Evolutionary conservation across 75 land plant species (phyloP).

Genomic region (Isoetes taiwanensis): DNA sequence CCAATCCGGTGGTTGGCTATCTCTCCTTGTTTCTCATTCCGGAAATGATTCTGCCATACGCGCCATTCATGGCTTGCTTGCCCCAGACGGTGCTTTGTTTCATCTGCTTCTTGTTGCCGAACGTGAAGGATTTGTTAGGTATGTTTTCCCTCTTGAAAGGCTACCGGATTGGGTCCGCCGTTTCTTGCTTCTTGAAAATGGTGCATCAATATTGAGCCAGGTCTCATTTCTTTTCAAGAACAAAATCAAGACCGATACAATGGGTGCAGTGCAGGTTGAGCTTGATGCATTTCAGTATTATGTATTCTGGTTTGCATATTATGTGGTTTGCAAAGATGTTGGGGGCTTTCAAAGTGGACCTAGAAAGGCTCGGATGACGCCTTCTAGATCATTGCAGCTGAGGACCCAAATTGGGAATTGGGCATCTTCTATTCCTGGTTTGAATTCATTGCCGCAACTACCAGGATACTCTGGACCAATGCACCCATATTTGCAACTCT

Average conservation of each 20-base stretch:
- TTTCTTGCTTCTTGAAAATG: slow-evolving; percentile 25
- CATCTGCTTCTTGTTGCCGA: slow-evolving; percentile 47
- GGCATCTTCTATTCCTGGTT: slow-evolving; percentile 39
- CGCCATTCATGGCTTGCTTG: slow-evolving; percentile 40
- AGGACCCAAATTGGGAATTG: slow-evolving; percentile 51
- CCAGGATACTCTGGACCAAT: slow-evolving; percentile 23
- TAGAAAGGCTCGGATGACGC: background rate
- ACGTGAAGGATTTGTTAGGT: slow-evolving; percentile 44
- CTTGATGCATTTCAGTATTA: slow-evolving; percentile 76
- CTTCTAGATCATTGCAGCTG: slow-evolving; percentile 13
- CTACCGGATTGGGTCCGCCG: slow-evolving; percentile 55
- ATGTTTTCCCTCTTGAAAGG: slow-evolving; percentile 64
- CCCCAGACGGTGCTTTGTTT: slow-evolving; percentile 44
- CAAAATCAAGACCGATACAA: slow-evolving; percentile 35
- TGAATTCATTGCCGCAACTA: slow-evolving; percentile 15
- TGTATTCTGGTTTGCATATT: slow-evolving; percentile 97
- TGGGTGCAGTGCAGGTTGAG: slow-evolving; percentile 40
- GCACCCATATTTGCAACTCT: slow-evolving; percentile 38
- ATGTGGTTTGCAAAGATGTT: slow-evolving; percentile 51
- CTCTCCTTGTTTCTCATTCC: slow-evolving; percentile 14
- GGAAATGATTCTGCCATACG: slow-evolving; percentile 27
- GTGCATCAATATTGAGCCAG: slow-evolving; percentile 25
- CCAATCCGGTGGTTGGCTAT: slow-evolving; percentile 42
- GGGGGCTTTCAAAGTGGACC: slow-evolving; percentile 2
- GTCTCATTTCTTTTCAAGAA: slow-evolving; percentile 34